A percentile compares a stretch with the other conserved stretches of the same genome.
phyloP scores from a whole-genome alignment of 805 yeast genomes.

The Zygosaccharomyces gambellarensis region DNA sequence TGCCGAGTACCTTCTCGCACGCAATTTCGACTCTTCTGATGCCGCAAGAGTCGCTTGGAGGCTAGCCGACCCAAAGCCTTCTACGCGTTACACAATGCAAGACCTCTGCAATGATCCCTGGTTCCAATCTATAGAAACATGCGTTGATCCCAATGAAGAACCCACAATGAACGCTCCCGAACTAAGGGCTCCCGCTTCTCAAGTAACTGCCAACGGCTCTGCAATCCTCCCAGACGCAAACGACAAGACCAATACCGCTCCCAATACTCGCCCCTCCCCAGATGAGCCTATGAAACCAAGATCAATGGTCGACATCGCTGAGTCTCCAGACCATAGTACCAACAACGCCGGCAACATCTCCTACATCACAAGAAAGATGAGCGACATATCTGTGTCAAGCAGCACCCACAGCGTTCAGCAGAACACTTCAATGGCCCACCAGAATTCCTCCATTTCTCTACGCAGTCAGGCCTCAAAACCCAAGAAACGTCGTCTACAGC shows the following conservation, averaged over 20 bases:
- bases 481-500: slow-evolving; percentile 13
- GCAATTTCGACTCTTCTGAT: slow-evolving; percentile 51
- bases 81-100: slow-evolving; percentile 49
- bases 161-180: slow-evolving; percentile 22
- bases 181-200: slow-evolving; percentile 21
- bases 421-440: slow-evolving; percentile 1
- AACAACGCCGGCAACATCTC: slow-evolving; percentile 3
- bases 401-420: neutral
- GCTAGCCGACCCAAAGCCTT: slow-evolving; percentile 58
- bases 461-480: slow-evolving; percentile 12
- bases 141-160: slow-evolving; percentile 34
- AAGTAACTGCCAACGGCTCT: slow-evolving; percentile 4
- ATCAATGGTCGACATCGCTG: slow-evolving; percentile 28
- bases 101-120: slow-evolving; percentile 59
- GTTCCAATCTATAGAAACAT: slow-evolving; percentile 56
- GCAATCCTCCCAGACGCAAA: slow-evolving; percentile 14
- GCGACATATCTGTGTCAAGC: neutral
- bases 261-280: slow-evolving; percentile 6
- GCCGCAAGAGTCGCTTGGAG: slow-evolving; percentile 73
- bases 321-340: slow-evolving; percentile 9
- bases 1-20: slow-evolving; percentile 63
- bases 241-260: neutral
- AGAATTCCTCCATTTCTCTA: slow-evolving; percentile 17
- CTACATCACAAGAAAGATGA: slow-evolving; percentile 4
- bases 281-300: slow-evolving; percentile 13